Percentiles rank a stretch among this genome's conserved stretches.
These are phyloP conservation scores for Pythium brassicae DNA, from an alignment of 352 stramenopile species.

Conservation along the genomic window DNA sequence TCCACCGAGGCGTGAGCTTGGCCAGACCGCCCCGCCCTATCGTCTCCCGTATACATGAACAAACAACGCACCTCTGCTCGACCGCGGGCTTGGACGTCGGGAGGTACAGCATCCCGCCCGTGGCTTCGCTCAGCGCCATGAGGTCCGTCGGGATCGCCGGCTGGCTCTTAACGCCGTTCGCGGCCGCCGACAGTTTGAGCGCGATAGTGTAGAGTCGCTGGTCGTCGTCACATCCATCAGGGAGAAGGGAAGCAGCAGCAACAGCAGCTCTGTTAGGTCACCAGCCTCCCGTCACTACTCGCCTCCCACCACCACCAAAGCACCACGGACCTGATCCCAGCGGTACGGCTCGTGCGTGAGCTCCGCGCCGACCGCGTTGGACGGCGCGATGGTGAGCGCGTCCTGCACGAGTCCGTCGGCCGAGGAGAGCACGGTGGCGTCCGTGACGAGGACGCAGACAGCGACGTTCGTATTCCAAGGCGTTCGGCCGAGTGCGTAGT, in stretches of 20 bases:
- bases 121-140: slow-evolving; percentile 83
- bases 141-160: slow-evolving; percentile 60
- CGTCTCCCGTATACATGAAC: too few species aligned
- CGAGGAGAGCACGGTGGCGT: slow-evolving; percentile 67
- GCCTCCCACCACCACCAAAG: not conserved
- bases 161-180: slow-evolving; percentile 40
- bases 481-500: slow-evolving; percentile 69
- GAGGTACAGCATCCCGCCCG: slow-evolving; percentile 79
- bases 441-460: slow-evolving; percentile 76
- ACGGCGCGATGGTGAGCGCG: slow-evolving; percentile 68
- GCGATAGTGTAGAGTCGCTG: slow-evolving; percentile 74
- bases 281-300: too few species aligned
- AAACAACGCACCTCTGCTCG: slow-evolving; percentile 33
- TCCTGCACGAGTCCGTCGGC: slow-evolving; percentile 71
- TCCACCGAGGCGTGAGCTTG: too few species aligned
- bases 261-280: not conserved
- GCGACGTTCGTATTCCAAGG: slow-evolving; percentile 85
- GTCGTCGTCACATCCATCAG: not conserved
- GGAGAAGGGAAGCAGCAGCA: not conserved
- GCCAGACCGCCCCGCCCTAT: too few species aligned
- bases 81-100: slow-evolving; percentile 75
- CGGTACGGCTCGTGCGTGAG: slow-evolving; percentile 79
- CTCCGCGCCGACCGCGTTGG: slow-evolving; percentile 58
- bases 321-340: slow-evolving; percentile 62
- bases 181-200: slow-evolving; percentile 74